Evolutionary conservation across 1,284 basidiomycete species (phyloP).

Genomic region (Trichosporon sp.): DNA sequence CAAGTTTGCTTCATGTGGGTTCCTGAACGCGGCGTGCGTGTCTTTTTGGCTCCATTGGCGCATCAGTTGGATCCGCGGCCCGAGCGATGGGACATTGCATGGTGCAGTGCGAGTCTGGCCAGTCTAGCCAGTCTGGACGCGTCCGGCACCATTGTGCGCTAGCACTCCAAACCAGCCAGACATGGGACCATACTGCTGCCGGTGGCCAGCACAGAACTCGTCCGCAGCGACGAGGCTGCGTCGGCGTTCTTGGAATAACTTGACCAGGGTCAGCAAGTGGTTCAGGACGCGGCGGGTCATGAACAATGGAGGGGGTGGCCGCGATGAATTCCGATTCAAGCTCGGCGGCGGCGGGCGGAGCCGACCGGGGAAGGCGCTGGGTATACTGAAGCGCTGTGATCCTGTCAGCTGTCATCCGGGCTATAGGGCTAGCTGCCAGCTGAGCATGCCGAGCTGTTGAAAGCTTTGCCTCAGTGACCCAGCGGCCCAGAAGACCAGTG

Average conservation of each 20-base stretch:
- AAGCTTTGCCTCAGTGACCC: no score
- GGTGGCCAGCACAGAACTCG: not conserved
- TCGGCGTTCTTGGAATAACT: not conserved
- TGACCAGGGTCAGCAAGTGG: not conserved
- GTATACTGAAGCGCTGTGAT: no score
- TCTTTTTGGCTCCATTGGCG: not conserved
- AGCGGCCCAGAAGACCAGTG: no score
- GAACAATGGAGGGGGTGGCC: constrained; percentile 40
- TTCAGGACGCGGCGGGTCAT: constrained; percentile 65
- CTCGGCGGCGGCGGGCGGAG: not conserved
- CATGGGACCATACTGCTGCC: not conserved
- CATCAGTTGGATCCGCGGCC: not conserved
- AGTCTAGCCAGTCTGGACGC: not conserved
- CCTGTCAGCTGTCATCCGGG: no score
- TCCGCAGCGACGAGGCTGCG: not conserved
- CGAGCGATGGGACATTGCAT: not conserved
- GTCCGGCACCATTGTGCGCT: not conserved
- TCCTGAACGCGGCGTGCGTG: not conserved
- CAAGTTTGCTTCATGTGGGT: not conserved
- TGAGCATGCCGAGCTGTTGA: no score
- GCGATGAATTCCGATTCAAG: not conserved
- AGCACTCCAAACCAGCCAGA: no score
- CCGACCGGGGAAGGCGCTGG: no score
- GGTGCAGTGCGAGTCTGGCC: not conserved
- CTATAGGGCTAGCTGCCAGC: no score